Base-by-base conservation (phyloP, 2,329 filamentous ascomycete species). In the Zopfia rhizophila region DNA sequence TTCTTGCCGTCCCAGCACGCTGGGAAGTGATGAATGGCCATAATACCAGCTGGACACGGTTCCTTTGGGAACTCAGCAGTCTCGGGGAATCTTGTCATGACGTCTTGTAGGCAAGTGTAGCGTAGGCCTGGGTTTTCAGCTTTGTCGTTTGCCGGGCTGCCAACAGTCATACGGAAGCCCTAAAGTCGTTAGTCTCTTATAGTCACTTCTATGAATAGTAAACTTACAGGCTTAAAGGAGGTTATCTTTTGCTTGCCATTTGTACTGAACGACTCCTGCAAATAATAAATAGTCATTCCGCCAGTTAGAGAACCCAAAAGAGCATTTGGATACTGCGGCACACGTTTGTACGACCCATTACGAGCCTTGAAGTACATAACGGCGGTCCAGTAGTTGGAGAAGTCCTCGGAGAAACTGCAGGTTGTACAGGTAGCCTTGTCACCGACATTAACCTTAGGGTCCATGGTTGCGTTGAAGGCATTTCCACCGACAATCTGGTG, bases 1-100 rank as follows among this genome's bases (percentile, higher is more conserved):
- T 77, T 66, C 37, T 72, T 67, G 25, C 85, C 86, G 70, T 89
- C 80, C 78, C 87, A 88, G 77, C 86, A 50, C 4, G 84, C 87
- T 2, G 86, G 86, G 72, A 89, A 87, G 74, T 87, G 85, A 22
- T 88, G 72, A 54, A 88, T 84, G 44, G 81, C 77, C 31, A 85
- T 82, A 33, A 88, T 68, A 7, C 80, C 73, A 87, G 68, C 13
- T 18, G 43, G 28, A 66, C 89, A 91, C 7, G 41, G 32, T n/a
- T 43, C 25, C 0, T 24, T 44, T 2, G 52, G 52, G 16, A 55
- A 47, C 10, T 48, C 28, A 12, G 29, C 17, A 22, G 47, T 50
- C 27, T 54, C 51, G 12, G 3, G 19, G 17, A 41, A 41, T 12
- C 48, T 72, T 69, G 68, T 75, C 69, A 38, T 38, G 58, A 72